Evolutionary conservation across 2,329 filamentous ascomycete species (phyloP).

Genomic region (Beauveria medogensis): DNA sequence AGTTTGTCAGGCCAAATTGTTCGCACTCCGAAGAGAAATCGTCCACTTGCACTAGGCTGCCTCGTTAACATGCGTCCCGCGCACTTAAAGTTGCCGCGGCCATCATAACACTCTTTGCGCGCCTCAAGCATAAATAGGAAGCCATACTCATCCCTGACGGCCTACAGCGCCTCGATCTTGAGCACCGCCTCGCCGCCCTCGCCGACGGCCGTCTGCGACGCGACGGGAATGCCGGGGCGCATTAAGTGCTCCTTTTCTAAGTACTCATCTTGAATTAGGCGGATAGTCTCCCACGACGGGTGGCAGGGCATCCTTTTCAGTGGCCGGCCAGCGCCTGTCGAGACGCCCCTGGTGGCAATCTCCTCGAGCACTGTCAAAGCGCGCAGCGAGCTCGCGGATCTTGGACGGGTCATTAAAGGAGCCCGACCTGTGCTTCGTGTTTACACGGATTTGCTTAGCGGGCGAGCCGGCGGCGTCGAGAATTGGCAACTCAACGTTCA

Average conservation of each 20-base stretch:
- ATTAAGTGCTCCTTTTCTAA: constrained; percentile 76
- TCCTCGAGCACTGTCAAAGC: constrained; percentile 76
- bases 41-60: too few relatives aligned
- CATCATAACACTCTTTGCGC: too few relatives aligned
- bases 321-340: constrained; percentile 34
- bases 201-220: too few relatives aligned
- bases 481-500: constrained; percentile 71
- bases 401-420: constrained; percentile 79
- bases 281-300: constrained; percentile 78
- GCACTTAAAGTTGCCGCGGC: too few relatives aligned
- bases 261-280: constrained; percentile 90
- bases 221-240: constrained; percentile 51
- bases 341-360: constrained; percentile 57
- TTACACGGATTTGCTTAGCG: constrained; percentile 77
- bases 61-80: too few relatives aligned
- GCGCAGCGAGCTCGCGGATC: constrained; percentile 68
- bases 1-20: too few relatives aligned
- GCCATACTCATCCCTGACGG: too few relatives aligned
- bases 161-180: too few relatives aligned
- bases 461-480: constrained; percentile 70
- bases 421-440: constrained; percentile 66
- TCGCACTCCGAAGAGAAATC: too few relatives aligned
- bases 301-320: constrained; percentile 55
- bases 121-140: too few relatives aligned
- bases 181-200: too few relatives aligned